phyloP scores from a whole-genome alignment of 179 eudicot genomes.

The Corrigiola litoralis region DNA sequence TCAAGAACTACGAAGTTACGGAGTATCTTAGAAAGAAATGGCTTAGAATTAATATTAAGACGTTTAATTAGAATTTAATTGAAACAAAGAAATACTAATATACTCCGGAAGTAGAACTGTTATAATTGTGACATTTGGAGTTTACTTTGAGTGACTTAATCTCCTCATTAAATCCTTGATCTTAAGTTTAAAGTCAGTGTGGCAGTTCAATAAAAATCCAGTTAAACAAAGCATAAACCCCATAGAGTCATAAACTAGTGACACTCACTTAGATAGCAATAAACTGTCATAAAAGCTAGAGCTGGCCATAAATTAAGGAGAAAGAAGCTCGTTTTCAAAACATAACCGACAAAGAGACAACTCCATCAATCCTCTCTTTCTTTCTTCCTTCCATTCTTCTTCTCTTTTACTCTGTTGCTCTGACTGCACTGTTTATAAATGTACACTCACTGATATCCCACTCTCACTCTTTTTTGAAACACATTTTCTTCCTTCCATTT shows the following conservation, averaged over 20 bases:
- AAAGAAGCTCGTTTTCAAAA: conserved; percentile 18
- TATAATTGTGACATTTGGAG: no score
- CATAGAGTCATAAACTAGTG: no score
- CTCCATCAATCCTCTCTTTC: neutral
- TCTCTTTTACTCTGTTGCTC: neutral
- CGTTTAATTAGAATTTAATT: no score
- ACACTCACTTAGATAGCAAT: neutral
- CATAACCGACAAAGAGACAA: conserved; percentile 9
- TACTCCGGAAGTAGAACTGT: no score
- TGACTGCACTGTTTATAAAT: neutral
- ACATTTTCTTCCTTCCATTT: neutral
- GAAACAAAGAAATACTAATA: no score
- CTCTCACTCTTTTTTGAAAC: conserved; percentile 1
- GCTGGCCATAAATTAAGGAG: conserved; percentile 22
- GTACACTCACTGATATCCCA: neutral
- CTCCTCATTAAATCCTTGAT: no score
- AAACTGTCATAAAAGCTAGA: neutral
- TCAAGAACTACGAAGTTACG: no score
- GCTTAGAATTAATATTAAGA: no score
- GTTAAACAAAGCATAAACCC: neutral
- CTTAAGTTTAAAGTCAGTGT: no score
- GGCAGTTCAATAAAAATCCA: neutral
- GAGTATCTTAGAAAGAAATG: no score
- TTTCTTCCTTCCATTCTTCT: neutral
- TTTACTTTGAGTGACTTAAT: no score